A percentile compares a stretch with the other conserved stretches of the same genome.
Conservation (phyloP, 495 filamentous ascomycete genomes). For the Daldinia caldariorum region DNA sequence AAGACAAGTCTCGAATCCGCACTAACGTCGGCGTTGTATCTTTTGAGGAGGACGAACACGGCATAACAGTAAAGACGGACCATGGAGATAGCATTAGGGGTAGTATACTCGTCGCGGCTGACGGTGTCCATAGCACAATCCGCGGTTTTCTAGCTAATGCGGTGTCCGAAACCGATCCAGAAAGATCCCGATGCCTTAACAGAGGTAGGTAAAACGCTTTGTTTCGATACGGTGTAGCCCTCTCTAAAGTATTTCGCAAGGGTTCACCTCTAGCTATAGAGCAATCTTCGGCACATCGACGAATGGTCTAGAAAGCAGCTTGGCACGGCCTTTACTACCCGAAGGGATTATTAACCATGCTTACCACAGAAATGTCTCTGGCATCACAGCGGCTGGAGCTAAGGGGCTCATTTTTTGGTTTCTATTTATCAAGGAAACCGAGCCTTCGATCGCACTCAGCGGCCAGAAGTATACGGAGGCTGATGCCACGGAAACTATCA, state of each 20-base stretch:
- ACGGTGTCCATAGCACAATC: constrained; percentile 41
- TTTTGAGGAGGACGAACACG: constrained; percentile 30
- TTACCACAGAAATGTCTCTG: constrained; percentile 36
- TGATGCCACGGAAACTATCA: constrained; percentile 31
- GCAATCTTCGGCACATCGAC: constrained; percentile 42
- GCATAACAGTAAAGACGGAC: constrained; percentile 35
- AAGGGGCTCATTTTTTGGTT: constrained; percentile 46
- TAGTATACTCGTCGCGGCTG: constrained; percentile 35
- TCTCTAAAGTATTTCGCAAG: neutral
- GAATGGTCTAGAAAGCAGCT: constrained; percentile 1
- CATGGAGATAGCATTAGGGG: constrained; percentile 36
- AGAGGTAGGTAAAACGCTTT: neutral
- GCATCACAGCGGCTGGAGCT: constrained; percentile 25
- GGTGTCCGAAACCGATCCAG: constrained; percentile 19
- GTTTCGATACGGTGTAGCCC: neutral
- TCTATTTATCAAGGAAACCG: constrained; percentile 41
- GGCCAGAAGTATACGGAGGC: constrained; percentile 32
- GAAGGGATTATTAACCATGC: constrained; percentile 29
- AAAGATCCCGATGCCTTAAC: neutral
- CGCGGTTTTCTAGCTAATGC: constrained; percentile 35
- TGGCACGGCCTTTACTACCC: constrained; percentile 10
- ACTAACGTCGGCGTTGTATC: constrained; percentile 9
- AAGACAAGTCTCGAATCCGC: constrained; percentile 35
- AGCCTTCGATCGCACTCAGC: constrained; percentile 22
- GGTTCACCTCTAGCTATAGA: constrained; percentile 34